These are phyloP conservation scores for Aphanomyces stellatus DNA, from an alignment of 352 stramenopile genomes.

Conservation along the genomic window DNA sequence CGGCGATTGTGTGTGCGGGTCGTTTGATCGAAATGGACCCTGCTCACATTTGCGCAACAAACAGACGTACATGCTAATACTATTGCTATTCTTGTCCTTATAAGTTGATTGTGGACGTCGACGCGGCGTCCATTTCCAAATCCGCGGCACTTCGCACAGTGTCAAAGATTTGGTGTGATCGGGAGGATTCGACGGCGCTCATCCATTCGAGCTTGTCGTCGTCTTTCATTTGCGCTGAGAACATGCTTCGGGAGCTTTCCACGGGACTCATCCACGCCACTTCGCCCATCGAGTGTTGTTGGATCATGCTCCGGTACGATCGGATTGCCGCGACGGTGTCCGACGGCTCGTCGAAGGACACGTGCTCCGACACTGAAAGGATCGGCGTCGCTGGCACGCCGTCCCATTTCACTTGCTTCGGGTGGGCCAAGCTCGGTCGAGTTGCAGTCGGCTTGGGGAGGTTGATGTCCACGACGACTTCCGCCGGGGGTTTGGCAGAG, in stretches of 20 bases:
- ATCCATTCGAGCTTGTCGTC: constrained; percentile 8
- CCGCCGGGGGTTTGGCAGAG: too few relatives aligned
- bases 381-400: not conserved
- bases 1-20: too few relatives aligned
- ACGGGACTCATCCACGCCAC: constrained; percentile 9
- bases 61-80: too few relatives aligned
- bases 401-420: not conserved
- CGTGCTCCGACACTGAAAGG: not conserved
- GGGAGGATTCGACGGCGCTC: constrained; percentile 9
- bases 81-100: too few relatives aligned
- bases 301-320: constrained; percentile 6
- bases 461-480: constrained; percentile 10
- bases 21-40: not conserved
- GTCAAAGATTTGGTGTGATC: constrained; percentile 7
- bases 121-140: not conserved
- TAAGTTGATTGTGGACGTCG: not conserved
- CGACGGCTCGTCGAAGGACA: not conserved
- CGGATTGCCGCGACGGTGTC: not conserved
- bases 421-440: not conserved
- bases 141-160: not conserved
- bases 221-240: not conserved
- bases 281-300: not conserved
- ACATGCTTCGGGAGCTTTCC: constrained; percentile 8
- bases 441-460: not conserved
- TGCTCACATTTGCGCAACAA: too few relatives aligned